Base-by-base conservation (phyloP, 2,329 filamentous ascomycete species). In the Colletotrichum cereale region DNA sequence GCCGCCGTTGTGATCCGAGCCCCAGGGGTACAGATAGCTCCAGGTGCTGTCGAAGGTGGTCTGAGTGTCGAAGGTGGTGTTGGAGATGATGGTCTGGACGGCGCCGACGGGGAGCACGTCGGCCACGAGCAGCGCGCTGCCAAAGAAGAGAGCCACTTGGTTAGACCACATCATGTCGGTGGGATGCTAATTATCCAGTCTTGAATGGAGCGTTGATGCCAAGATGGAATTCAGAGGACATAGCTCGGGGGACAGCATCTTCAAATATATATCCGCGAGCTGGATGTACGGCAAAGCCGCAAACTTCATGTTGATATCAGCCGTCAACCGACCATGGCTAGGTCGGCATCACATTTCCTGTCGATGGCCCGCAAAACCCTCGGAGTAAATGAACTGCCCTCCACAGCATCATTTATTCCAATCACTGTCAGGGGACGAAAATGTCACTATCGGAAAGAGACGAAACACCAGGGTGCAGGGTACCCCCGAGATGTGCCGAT, bases 1-100 rank as follows among this genome's bases (percentile, higher is more conserved):
- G 0, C 82, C 85, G 50, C 88, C 88, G 75, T 89, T 89, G 79
- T 89, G 87, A 74, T 87, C 85, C 24, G 82, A 85, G 29, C 87
- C 87, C 88, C 87, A 77, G 2, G 75, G 87, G 75, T 90, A 89
- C 73, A 86, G 83, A 78, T 87, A 86, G 64, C 77, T 78, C 80
- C 86, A 89, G 78, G 86, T 79, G 6, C 78, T 74, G 66, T 84
- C 80, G 66, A 86, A 84, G 74, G 55, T 26, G n/a, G 62, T 21
- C 12, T 69, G 58, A 2, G 65, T 70, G 53, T 72, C 53, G 36
- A 74, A 66, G 52, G 52, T 69, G 38, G 47, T 62, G 31, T 34
- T 55, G 3, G 74, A 74, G 12, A 75, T 74, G 18, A 74, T 66
- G 38, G 68, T 73, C 24, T 21, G 24, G 10, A 40, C n/a, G 53